phyloP scores from a whole-genome alignment of 768 basidiomycete species.

The Phylloporus arenicola region DNA sequence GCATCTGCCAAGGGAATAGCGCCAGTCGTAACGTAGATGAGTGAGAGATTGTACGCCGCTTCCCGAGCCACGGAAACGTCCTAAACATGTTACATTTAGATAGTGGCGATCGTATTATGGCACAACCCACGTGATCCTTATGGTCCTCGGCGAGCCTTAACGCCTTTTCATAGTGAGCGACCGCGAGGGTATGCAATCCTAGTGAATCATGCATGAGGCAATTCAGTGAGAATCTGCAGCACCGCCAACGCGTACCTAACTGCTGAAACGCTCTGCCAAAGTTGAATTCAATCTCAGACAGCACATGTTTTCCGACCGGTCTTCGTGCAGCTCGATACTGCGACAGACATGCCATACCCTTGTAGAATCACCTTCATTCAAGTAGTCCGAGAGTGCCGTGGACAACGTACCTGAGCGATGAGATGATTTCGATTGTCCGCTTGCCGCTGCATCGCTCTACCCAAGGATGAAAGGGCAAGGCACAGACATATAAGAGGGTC shows the following conservation, averaged over 20 bases:
- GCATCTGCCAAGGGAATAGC: conserved; percentile 64
- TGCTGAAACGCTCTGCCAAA: conserved; percentile 91
- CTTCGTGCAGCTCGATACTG: conserved; percentile 69
- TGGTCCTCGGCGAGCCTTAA: conserved; percentile 54
- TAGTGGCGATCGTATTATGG: neutral
- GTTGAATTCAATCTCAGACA: conserved; percentile 87
- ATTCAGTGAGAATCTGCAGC: neutral
- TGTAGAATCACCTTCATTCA: neutral
- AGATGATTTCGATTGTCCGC: conserved; percentile 91
- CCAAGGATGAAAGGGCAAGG: conserved; percentile 80
- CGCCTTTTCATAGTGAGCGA: conserved; percentile 77
- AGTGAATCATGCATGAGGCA: conserved; percentile 1
- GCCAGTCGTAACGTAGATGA: conserved; percentile 78
- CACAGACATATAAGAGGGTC: conserved; percentile 84
- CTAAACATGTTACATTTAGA: conserved; percentile 28
- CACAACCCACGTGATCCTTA: conserved; percentile 27
- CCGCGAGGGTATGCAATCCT: conserved; percentile 81
- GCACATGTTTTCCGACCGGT: conserved; percentile 31
- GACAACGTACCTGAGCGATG: conserved; percentile 55
- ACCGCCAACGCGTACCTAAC: conserved; percentile 50
- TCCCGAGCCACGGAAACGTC: conserved; percentile 58
- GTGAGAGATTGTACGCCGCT: conserved; percentile 82
- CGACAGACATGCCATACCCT: conserved; percentile 83
- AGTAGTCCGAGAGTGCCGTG: neutral
- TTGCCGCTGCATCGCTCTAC: conserved; percentile 89